Base-by-base conservation (phyloP, 768 basidiomycete species). In the Boletus tomentosulus region DNA sequence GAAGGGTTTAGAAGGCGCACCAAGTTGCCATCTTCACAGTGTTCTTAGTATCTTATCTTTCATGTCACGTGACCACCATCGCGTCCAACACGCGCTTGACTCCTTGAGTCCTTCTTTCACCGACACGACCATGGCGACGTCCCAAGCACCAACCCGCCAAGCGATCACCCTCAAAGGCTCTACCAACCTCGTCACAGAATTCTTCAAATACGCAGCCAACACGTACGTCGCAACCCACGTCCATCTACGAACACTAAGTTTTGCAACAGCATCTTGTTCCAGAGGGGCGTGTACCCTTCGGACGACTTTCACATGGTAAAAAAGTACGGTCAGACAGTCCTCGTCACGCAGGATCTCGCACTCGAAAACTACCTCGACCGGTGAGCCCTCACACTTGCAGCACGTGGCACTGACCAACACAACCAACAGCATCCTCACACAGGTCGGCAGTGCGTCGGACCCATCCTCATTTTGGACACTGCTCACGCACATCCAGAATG, bases 291-390 rank as follows among this genome's bases (percentile, higher is more conserved):
- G 19, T 99, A 98, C 69, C 97, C 97, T 3, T 86, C 92, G 0
- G 97, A 98, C 71, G 97, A 99, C 74, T 99, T 99, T 69, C 89
- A 92, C 66, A 95, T 97, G 92, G 96, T 99, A 55, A 99, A 98
- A 72, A 99, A 98, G 70, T 99, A 98, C 61, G 96, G 97, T 0
- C 86, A 98, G 66, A 94, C 92, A 0, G 90, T 99, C 49, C 79
- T 98, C 25, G 88, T 98, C 7, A 97, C 95, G 1, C 89, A 94
- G 59, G 96, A 99, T 61, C 84, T 94, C 45, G 88, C 89, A 4
- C 74, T 99, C 46, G 92, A 98, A 67, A 91, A 87, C 66, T 98
- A 99, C 66, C 80, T 98, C n/a, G 85, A 89, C 51, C 83, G 83
- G 89, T 88, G 60, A 28, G 57, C 54, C n/a, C 27, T n/a, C 43